phyloP scores from a whole-genome alignment of 495 filamentous ascomycete genomes.

The Daldinia decipiens region DNA sequence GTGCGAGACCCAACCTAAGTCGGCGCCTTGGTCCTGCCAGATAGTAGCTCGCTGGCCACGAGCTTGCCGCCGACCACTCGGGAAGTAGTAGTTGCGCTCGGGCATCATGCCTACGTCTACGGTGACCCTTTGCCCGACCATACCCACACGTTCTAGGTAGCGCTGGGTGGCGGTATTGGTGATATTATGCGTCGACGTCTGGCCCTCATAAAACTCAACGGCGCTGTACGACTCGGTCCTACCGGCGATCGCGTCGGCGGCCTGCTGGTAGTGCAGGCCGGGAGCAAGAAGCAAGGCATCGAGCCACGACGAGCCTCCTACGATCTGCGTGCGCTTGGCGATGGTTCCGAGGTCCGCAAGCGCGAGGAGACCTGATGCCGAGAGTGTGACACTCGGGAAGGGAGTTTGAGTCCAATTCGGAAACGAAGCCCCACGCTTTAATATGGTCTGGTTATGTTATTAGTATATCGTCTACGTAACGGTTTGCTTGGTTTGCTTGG shows the following conservation, averaged over 20 bases:
- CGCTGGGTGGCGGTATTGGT: slow-evolving; percentile 64
- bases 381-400: slow-evolving; percentile 54
- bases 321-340: slow-evolving; percentile 63
- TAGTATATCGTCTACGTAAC: slow-evolving; percentile 16
- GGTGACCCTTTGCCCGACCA: slow-evolving; percentile 56
- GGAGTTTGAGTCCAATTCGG: slow-evolving; percentile 50
- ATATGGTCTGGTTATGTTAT: slow-evolving; percentile 31
- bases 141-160: slow-evolving; percentile 61
- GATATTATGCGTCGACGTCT: slow-evolving; percentile 55
- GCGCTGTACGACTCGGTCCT: slow-evolving; percentile 44
- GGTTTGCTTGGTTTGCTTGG: slow-evolving; percentile 1
- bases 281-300: slow-evolving; percentile 67
- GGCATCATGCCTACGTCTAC: slow-evolving; percentile 55
- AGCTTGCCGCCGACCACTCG: slow-evolving; percentile 21
- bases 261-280: slow-evolving; percentile 69
- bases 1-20: slow-evolving; percentile 54
- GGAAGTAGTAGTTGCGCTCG: slow-evolving; percentile 26
- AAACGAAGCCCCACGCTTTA: slow-evolving; percentile 45
- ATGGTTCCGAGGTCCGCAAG: slow-evolving; percentile 67
- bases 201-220: slow-evolving; percentile 50
- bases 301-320: slow-evolving; percentile 61
- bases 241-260: slow-evolving; percentile 57
- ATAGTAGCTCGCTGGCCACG: slow-evolving; percentile 46
- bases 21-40: slow-evolving; percentile 46
- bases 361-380: slow-evolving; percentile 62